Evolutionary conservation across 2,329 filamentous ascomycete species (phyloP).

Genomic region (Ophiostoma sp.): DNA sequence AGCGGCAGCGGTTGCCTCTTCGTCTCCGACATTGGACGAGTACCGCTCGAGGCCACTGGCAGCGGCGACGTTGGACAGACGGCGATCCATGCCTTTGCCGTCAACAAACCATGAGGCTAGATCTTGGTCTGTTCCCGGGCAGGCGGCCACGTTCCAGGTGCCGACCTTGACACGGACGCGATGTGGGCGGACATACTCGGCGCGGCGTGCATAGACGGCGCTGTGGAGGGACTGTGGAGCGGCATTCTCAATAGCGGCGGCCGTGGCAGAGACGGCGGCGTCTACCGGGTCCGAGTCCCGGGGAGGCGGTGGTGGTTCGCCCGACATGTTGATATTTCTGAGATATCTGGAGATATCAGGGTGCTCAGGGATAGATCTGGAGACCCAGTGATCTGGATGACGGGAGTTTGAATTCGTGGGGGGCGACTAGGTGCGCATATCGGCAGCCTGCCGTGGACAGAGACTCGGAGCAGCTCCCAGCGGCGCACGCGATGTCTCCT

Average conservation of each 20-base stretch:
- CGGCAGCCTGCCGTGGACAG: background rate
- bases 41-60: constrained; percentile 36
- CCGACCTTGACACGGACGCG: constrained; percentile 82
- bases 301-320: background rate
- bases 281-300: constrained; percentile 43
- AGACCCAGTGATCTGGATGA: background rate
- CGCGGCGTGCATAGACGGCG: constrained; percentile 64
- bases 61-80: constrained; percentile 49
- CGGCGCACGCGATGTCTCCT: background rate
- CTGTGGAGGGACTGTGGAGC: constrained; percentile 56
- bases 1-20: constrained; percentile 28
- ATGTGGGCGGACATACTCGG: constrained; percentile 72
- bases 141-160: constrained; percentile 89
- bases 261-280: constrained; percentile 29
- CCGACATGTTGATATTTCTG: background rate
- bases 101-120: constrained; percentile 82
- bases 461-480: background rate
- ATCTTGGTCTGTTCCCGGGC: constrained; percentile 80
- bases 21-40: constrained; percentile 43
- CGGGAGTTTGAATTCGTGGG: background rate
- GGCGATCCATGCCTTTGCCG: constrained; percentile 63
- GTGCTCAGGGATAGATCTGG: background rate
- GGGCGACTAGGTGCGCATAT: background rate
- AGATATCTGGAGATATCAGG: background rate
- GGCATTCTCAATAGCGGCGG: constrained; percentile 18